Base-by-base conservation (phyloP, 192 early-diverging fungal genomes). In the Coemansia sp. region DNA sequence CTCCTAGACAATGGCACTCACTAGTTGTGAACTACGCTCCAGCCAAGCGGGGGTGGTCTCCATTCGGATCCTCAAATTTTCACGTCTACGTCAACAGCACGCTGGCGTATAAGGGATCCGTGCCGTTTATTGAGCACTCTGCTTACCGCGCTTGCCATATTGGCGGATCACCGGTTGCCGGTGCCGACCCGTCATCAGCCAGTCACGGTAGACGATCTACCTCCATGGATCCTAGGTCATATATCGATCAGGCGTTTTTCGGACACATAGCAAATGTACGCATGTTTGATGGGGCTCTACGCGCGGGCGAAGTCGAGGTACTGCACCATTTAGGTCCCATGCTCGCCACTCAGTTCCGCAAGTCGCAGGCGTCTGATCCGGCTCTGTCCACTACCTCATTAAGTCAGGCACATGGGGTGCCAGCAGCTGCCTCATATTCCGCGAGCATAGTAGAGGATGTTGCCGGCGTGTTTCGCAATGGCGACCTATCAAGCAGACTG, bases 21-120 rank as follows among this genome's bases (percentile, higher is more conserved):
- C 9, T 79, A 44, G 26, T 55, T 1, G 30, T 79, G 8, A 74
- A 72, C 55, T 79, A 79, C 39, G 46, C 68, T 26, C 77, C 72
- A 2, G 47, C 72, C 7, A 79, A 79, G 61, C 77, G 77, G 17
- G 71, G 77, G 9, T 79, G 77, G 77, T 79, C 77, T 30, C 77
- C 77, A 30, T 79, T 79, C 55, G 72, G 72, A 17, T 64, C 68
- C 10, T 79, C 77, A 11, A 79, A 79, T 46, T 13, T 79, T 30
- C 64, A 64, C 52, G 19, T 79, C 4, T 79, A 79, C 52, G 30
- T 74, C 16, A 64, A 74, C 33, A 71, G 72, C 13, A 66, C 44
- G 33, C 65, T 65, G 52, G 60, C 32, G 14, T 50, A 73, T 66
- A 79, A 79, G 65, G 62, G 72, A 1, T 61, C 72, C 6, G 26